Percentiles rank a stretch among this genome's conserved stretches.
phyloP scores from a whole-genome alignment of 352 stramenopile genomes.

The Globisporangium viniferum region DNA sequence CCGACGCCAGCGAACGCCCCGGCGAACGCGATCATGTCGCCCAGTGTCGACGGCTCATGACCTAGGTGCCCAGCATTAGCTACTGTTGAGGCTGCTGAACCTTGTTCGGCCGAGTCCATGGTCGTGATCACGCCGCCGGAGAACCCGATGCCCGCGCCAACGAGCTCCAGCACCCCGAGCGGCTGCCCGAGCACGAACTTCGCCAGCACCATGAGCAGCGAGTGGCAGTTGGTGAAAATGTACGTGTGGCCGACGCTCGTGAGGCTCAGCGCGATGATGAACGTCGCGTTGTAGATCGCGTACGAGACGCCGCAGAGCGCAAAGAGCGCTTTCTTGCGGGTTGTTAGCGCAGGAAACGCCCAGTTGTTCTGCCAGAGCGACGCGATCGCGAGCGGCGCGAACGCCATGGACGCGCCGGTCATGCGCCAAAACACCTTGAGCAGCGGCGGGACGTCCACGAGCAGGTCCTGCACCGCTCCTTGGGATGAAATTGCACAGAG shows the following conservation, averaged over 20 bases:
- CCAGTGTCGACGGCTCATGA: conserved; percentile 14
- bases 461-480: conserved; percentile 38
- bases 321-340: conserved; percentile 21
- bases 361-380: conserved; percentile 25
- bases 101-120: conserved; percentile 17
- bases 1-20: conserved; percentile 45
- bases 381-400: conserved; percentile 26
- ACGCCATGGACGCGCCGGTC: conserved; percentile 34
- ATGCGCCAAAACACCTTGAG: conserved; percentile 60
- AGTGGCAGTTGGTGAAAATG: conserved; percentile 59
- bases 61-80: not conserved
- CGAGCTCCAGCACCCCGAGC: conserved; percentile 30
- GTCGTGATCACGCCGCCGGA: conserved; percentile 41
- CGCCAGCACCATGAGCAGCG: conserved; percentile 45
- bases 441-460: conserved; percentile 37
- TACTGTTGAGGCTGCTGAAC: not conserved
- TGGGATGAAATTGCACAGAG: conserved; percentile 44
- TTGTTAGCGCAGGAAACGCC: conserved; percentile 15
- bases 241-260: conserved; percentile 56
- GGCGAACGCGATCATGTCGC: conserved; percentile 52
- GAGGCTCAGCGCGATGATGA: conserved; percentile 45
- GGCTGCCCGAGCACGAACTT: conserved; percentile 41
- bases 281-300: conserved; percentile 45
- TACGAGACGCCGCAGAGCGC: conserved; percentile 32
- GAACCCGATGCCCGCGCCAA: conserved; percentile 39